Conservation (phyloP, 169 alveolate species). For the Plasmodium gonderi region DNA sequence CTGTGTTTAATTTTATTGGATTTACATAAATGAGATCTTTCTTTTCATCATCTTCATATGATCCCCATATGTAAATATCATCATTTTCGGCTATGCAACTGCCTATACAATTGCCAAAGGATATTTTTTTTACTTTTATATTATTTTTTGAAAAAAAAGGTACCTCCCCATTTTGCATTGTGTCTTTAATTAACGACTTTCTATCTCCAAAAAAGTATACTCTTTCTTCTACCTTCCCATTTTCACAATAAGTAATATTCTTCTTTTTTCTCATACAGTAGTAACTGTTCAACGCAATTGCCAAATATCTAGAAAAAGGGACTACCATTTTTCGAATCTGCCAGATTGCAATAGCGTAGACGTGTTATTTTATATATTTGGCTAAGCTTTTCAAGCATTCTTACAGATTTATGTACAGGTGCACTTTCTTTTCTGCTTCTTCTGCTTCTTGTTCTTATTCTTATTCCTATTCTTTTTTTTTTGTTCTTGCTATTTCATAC, state of each 20-base stretch:
- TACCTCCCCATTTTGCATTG: constrained; percentile 50
- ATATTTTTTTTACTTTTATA: constrained; percentile 66
- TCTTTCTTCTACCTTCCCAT: constrained; percentile 17
- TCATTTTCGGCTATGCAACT: constrained; percentile 69
- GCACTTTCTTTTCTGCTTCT: neutral
- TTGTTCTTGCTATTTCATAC: neutral
- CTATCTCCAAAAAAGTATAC: constrained; percentile 71
- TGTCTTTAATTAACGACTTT: constrained; percentile 55
- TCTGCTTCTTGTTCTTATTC: no score
- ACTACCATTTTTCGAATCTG: neutral
- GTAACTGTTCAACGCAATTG: constrained; percentile 23
- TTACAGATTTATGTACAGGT: neutral
- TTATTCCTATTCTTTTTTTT: neutral
- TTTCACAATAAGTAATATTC: constrained; percentile 29
- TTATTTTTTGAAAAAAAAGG: constrained; percentile 45
- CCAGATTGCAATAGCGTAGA: neutral
- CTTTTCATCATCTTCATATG: constrained; percentile 44
- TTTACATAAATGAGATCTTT: constrained; percentile 27
- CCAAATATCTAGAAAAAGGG: constrained; percentile 7
- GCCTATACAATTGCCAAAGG: constrained; percentile 70
- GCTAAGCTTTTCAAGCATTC: neutral
- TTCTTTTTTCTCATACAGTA: constrained; percentile 7
- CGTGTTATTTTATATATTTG: neutral
- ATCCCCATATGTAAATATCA: constrained; percentile 71
- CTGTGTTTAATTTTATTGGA: constrained; percentile 34